Evolutionary conservation across 2,329 filamentous ascomycete genomes (phyloP), one percentile per base, ranked within the genome.

Genomic region (Phyllosticta paracitricarpa): DNA sequence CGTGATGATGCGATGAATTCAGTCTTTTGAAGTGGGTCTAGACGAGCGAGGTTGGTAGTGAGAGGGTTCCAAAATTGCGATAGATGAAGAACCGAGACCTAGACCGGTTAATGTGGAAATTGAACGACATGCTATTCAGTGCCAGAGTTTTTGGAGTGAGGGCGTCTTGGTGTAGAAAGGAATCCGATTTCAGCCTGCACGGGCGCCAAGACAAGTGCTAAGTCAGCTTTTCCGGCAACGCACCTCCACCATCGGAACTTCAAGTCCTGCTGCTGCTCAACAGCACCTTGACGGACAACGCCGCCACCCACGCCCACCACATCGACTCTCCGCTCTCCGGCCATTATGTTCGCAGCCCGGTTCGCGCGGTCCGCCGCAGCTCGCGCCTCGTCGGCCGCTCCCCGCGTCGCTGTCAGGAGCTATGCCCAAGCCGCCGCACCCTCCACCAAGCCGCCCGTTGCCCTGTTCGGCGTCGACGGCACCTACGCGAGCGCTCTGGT

Each of bases 401-500:
- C 83, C 72, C 81, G 77, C 69, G 75, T 80, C 72, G 82, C 84
- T 72, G 79, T 85, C 77, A 88, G 92, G 77, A 85, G 84, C 77
- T 97, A 91, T 79, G 91, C 91, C 72, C 79, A 83, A 65, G 78
- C 84, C 71, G 75, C 79, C 66, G 70, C 76, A 69, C 76, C 82
- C 72, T 79, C 85, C 75, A 85, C 85, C 76, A 92, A 89, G 83
- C 86, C 93, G 71, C 94, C 94, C 69, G 82, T 97, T 75, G 84
- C 92, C 71, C 85, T 99, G 73, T 99, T 91, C 79, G 94, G 94
- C 71, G 81, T 99, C 74, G 94, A 97, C 79, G 94, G 94, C 78
- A 97, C 93, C 76, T 99, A 99, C 81, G 94, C 94, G 76, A 91
- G 88, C 81, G 94, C 94, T 81, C 84, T 99, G 87, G 94, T 99